Evolutionary conservation across 2,329 filamentous ascomycete species (phyloP), one percentile per base, ranked within the genome.

Genomic region (Calycina marina): DNA sequence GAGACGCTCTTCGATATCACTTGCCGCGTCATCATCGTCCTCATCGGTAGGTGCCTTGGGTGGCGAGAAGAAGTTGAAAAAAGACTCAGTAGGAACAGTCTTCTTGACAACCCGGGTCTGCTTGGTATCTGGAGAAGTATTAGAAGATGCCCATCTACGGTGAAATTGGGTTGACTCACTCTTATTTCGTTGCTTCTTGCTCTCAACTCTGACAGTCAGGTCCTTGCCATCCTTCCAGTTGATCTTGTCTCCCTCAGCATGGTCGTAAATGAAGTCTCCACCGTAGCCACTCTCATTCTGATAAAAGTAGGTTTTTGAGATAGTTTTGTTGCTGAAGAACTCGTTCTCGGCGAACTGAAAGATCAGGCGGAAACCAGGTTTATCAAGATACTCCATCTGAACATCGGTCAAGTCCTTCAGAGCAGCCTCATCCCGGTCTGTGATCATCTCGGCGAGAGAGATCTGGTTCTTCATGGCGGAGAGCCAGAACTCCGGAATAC

Each of bases 151-250:
- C 18, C 25, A 27, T 15, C 12, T 14, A 22, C 18, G 31, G 25
- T 26, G 11, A 15, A 15, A 14, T 8, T 18, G 27, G 17, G 13
- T 18, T 29, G 13, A 56, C 73, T 64, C 68, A 98, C 90, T 96
- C 75, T 96, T 98, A 66, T 98, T 98, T 44, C 90, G 75, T 66
- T 98, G 90, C 71, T 98, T 98, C 75, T 98, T 98, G 69, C 84
- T 92, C 69, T 98, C 90, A 39, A 96, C 67, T 46, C 83, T 78
- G 44, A 96, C 81, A 28, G 90, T 98, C 48, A 98, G 66, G 54
- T 98, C 90, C 60, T 93, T 85, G 51, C 79, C 79, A 6, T 76
- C 64, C 63, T 93, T 90, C 90, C 90, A 98, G 49, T 94, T 79
- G 52, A 98, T 93, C 69, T 93, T 90, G 57, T 93, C 83, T 44